Percentiles rank a stretch among this genome's conserved stretches.
These are phyloP conservation scores for Phytophthora idaei DNA, from an alignment of 352 stramenopile species.

Conservation along the genomic window DNA sequence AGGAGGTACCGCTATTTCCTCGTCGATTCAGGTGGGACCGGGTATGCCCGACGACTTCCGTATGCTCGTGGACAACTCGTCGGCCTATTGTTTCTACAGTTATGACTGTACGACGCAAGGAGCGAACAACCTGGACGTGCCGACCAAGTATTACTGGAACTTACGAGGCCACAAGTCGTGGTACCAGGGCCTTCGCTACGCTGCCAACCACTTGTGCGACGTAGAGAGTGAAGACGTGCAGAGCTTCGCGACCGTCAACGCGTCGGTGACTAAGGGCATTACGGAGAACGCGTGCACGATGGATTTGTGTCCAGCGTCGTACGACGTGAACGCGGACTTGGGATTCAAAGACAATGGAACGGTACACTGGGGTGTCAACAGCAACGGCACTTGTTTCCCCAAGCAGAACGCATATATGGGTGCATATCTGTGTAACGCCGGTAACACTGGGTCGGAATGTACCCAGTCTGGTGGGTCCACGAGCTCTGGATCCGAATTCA, in stretches of 20 bases:
- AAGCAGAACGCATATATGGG: constrained; percentile 58
- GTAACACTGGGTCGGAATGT: constrained; percentile 40
- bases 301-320: constrained; percentile 66
- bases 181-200: constrained; percentile 74
- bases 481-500: constrained; percentile 35
- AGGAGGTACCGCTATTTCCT: constrained; percentile 78
- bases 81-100: constrained; percentile 51
- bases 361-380: constrained; percentile 51
- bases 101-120: constrained; percentile 45
- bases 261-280: constrained; percentile 48
- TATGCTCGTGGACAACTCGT: constrained; percentile 33
- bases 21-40: constrained; percentile 89
- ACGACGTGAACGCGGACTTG: constrained; percentile 55
- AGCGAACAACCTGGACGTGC: constrained; percentile 55
- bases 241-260: constrained; percentile 47
- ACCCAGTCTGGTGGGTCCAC: constrained; percentile 32
- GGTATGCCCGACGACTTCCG: constrained; percentile 70
- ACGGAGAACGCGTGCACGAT: constrained; percentile 57
- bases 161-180: constrained; percentile 65
- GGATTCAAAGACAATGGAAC: constrained; percentile 43
- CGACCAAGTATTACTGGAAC: constrained; percentile 48
- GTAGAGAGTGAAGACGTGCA: constrained; percentile 34
- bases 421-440: constrained; percentile 53
- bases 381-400: constrained; percentile 53
- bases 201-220: constrained; percentile 62